Percentiles rank a stretch among this genome's conserved stretches.
phyloP scores from a whole-genome alignment of 345 rosid species.

The Populus ilicifolia region DNA sequence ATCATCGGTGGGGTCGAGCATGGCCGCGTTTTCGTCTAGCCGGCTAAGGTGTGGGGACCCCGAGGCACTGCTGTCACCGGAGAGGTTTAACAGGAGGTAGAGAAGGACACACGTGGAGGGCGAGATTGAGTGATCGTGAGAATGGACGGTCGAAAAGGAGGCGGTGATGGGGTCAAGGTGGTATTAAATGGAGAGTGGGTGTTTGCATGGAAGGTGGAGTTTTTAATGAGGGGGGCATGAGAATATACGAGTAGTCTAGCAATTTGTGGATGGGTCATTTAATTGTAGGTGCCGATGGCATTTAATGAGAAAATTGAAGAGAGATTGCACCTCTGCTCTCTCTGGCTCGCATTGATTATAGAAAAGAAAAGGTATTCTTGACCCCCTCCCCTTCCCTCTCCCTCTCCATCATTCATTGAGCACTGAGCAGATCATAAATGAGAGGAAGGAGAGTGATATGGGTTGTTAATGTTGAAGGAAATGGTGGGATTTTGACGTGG shows the following conservation, averaged over 20 bases:
- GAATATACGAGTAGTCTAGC: constrained; percentile 11
- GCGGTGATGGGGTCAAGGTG: constrained; percentile 15
- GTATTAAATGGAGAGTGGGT: constrained; percentile 21
- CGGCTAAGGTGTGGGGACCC: constrained; percentile 94
- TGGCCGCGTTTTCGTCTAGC: constrained; percentile 68
- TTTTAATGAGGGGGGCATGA: background rate
- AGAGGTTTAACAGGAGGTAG: constrained; percentile 61
- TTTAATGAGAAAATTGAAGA: constrained; percentile 56
- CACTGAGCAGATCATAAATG: background rate
- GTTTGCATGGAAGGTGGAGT: constrained; percentile 5
- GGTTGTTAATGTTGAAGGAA: background rate
- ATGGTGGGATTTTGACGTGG: background rate
- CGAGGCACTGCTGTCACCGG: constrained; percentile 92
- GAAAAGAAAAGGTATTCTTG: background rate
- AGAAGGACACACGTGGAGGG: constrained; percentile 55
- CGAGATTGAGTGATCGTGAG: constrained; percentile 14
- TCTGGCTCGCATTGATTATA: background rate
- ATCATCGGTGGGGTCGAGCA: constrained; percentile 28
- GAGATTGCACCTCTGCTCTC: constrained; percentile 12
- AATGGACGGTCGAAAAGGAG: constrained; percentile 21
- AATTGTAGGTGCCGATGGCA: constrained; percentile 49
- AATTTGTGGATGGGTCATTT: constrained; percentile 29
- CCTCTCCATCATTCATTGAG: background rate
- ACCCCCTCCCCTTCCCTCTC: no score
- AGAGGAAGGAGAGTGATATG: background rate